Percentiles rank a stretch among this genome's conserved stretches.
Conservation (phyloP, 345 rosid species). For the Brassica juncea region DNA sequence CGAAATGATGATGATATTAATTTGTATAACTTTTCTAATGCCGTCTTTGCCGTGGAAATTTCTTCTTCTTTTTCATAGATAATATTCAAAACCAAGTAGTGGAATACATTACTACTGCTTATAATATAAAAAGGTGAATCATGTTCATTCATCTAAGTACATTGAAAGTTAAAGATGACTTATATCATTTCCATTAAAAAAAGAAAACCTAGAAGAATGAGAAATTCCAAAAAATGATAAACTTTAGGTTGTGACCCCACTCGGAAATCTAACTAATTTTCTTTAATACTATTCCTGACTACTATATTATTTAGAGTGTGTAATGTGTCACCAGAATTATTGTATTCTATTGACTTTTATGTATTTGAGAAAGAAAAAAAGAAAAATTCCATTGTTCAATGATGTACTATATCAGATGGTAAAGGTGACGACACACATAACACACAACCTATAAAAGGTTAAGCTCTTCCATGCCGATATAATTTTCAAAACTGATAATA, state of each 20-base stretch:
- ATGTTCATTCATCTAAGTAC: constrained; percentile 19
- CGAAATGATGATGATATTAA: constrained; percentile 30
- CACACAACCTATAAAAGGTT: neutral
- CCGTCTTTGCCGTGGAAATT: neutral
- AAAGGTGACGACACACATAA: constrained; percentile 27
- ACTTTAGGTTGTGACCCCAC: constrained; percentile 24
- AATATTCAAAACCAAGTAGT: constrained; percentile 22
- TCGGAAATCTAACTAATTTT: constrained; percentile 14
- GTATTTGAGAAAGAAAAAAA: neutral
- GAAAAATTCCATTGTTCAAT: neutral
- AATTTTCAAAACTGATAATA: neutral
- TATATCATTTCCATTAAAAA: neutral
- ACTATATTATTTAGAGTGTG: constrained; percentile 27
- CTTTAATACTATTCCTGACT: neutral
- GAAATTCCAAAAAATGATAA: neutral
- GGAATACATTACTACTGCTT: constrained; percentile 11
- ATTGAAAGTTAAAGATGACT: constrained; percentile 21
- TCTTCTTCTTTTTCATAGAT: constrained; percentile 1
- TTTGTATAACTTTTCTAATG: neutral
- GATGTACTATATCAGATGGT: constrained; percentile 2
- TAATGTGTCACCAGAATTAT: constrained; percentile 31
- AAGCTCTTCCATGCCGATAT: constrained; percentile 7
- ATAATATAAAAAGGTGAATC: constrained; percentile 4
- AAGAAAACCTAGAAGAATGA: neutral
- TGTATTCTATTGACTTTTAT: constrained; percentile 23